Conservation (phyloP, 2,329 filamentous ascomycete species). For the Xylaria digitata region DNA sequence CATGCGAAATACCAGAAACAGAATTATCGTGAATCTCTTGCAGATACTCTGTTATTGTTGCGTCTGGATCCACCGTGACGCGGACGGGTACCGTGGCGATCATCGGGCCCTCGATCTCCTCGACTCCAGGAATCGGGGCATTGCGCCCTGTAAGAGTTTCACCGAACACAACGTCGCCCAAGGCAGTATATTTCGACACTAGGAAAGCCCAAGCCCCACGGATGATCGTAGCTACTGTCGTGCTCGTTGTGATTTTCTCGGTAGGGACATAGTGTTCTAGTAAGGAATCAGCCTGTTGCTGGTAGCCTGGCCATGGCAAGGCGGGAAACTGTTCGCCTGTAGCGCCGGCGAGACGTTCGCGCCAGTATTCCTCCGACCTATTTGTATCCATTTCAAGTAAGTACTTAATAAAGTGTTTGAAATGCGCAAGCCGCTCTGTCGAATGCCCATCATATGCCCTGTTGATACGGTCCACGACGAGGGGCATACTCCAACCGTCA, state of each 20-base stretch:
- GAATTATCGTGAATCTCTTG: slow-evolving; percentile 67
- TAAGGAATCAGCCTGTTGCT: slow-evolving; percentile 63
- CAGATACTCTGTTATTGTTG: slow-evolving; percentile 63
- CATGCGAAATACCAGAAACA: slow-evolving; percentile 69
- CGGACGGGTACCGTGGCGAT: slow-evolving; percentile 70
- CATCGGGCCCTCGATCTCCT: slow-evolving; percentile 70
- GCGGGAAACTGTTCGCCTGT: slow-evolving; percentile 60
- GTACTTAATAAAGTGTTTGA: slow-evolving; percentile 63
- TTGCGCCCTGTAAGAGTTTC: slow-evolving; percentile 69
- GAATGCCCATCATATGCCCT: slow-evolving; percentile 54
- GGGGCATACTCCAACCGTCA: slow-evolving; percentile 66
- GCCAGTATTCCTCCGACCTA: slow-evolving; percentile 60
- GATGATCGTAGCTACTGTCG: slow-evolving; percentile 66
- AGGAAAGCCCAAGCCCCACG: slow-evolving; percentile 70
- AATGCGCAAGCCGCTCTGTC: slow-evolving; percentile 54
- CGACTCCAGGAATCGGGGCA: slow-evolving; percentile 59
- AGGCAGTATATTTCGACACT: slow-evolving; percentile 63
- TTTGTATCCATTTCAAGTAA: slow-evolving; percentile 54
- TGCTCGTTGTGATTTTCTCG: slow-evolving; percentile 52
- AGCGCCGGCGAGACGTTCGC: slow-evolving; percentile 58
- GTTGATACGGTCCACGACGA: slow-evolving; percentile 62
- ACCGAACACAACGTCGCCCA: slow-evolving; percentile 66
- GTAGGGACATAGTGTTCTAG: slow-evolving; percentile 63
- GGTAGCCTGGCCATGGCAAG: slow-evolving; percentile 60
- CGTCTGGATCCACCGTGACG: slow-evolving; percentile 57